Evolutionary conservation across 1,284 basidiomycete genomes (phyloP).

Genomic region (Pseudozyma sp.): DNA sequence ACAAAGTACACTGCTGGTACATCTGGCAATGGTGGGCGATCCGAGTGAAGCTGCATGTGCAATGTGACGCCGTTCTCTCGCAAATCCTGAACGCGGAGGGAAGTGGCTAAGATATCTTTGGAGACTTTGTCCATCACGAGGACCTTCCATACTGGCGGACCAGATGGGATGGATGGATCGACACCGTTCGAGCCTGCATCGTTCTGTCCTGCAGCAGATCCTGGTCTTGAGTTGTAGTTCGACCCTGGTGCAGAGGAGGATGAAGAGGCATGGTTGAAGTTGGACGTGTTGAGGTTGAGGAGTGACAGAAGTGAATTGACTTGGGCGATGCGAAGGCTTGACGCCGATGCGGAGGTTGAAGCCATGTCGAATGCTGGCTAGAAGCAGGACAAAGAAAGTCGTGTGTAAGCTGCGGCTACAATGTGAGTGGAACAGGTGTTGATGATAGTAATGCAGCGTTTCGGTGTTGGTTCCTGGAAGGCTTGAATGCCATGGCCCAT

Average conservation of each 20-base stretch:
- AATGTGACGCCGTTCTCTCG: conserved; percentile 95
- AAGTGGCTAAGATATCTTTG: conserved; percentile 95
- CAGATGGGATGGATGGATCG: conserved; percentile 58
- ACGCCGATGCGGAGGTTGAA: conserved; percentile 24
- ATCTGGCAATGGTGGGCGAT: conserved; percentile 88
- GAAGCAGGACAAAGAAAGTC: background rate
- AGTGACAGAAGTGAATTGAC: conserved; percentile 62
- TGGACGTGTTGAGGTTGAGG: conserved; percentile 64
- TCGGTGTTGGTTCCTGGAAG: conserved; percentile 1
- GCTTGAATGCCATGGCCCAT: conserved; percentile 1
- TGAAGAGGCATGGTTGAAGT: conserved; percentile 45
- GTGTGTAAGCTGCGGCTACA: too few species aligned
- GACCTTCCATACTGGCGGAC: conserved; percentile 94
- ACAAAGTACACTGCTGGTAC: conserved; percentile 99
- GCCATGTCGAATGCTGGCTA: conserved; percentile 13
- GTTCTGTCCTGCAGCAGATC: conserved; percentile 37
- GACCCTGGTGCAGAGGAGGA: conserved; percentile 40
- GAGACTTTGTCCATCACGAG: conserved; percentile 93
- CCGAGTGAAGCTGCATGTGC: conserved; percentile 91
- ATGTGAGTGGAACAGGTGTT: too few species aligned
- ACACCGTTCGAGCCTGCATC: conserved; percentile 4
- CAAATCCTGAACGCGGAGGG: conserved; percentile 93
- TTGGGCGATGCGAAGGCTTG: conserved; percentile 59
- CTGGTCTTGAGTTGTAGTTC: conserved; percentile 40
- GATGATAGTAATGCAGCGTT: background rate